A percentile compares a stretch with the other conserved stretches of the same genome.
Conservation (phyloP, 1,139 yeast species). For the Candida tropicalis region DNA sequence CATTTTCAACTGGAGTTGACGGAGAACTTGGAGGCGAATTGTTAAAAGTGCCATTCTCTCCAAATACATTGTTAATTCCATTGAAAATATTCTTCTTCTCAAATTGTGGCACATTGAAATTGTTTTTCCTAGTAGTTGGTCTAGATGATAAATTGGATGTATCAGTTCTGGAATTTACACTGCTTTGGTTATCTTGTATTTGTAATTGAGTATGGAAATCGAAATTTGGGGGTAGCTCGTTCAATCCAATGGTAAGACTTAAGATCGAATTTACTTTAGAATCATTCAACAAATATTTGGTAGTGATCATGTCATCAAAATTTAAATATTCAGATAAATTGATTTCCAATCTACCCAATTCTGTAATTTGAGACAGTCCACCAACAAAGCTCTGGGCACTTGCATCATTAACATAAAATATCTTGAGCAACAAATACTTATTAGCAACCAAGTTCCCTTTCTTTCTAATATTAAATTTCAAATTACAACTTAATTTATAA, state of each 20-base stretch:
- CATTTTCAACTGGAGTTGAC: constrained; percentile 3
- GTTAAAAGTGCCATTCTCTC: constrained; percentile 12
- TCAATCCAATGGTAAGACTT: constrained; percentile 43
- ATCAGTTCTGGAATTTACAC: constrained; percentile 11
- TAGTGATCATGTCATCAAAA: constrained; percentile 52
- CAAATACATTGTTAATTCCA: constrained; percentile 41
- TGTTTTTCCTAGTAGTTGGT: constrained; percentile 9
- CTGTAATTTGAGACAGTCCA: constrained; percentile 23
- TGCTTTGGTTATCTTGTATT: constrained; percentile 28
- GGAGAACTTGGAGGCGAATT: not conserved
- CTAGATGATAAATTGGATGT: constrained; percentile 4
- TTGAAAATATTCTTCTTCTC: constrained; percentile 42
- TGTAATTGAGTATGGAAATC: constrained; percentile 48
- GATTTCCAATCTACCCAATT: constrained; percentile 67
- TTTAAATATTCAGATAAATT: constrained; percentile 75
- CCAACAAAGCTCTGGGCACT: not conserved
- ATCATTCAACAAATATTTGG: constrained; percentile 69
- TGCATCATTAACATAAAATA: constrained; percentile 43
- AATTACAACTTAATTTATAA: constrained; percentile 40
- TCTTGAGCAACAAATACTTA: constrained; percentile 37
- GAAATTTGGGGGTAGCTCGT: constrained; percentile 44
- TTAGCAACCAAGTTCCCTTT: constrained; percentile 42
- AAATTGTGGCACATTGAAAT: constrained; percentile 39
- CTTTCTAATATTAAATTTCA: constrained; percentile 39
- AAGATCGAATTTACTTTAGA: constrained; percentile 83